Conservation (phyloP, 2,329 filamentous ascomycete species). For the Fusarium temperatum region DNA sequence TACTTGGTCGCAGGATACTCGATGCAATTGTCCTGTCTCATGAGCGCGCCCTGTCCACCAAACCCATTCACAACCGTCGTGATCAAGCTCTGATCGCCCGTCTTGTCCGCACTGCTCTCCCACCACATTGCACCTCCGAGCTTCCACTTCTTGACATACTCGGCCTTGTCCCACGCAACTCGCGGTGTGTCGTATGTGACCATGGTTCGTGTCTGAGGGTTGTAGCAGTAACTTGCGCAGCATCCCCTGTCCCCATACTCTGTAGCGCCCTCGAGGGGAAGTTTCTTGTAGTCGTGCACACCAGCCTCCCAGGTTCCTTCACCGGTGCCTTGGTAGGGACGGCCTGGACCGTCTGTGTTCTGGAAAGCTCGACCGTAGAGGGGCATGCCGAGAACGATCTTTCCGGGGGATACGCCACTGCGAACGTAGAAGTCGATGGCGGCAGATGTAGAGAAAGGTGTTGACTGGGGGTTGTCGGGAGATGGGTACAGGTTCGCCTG, state of each 20-base stretch:
- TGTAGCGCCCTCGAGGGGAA: constrained; percentile 74
- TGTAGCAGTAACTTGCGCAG: constrained; percentile 81
- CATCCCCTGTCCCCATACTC: constrained; percentile 71
- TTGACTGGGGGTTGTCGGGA: constrained; percentile 64
- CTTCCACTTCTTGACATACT: constrained; percentile 71
- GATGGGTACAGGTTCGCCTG: constrained; percentile 80
- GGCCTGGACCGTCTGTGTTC: constrained; percentile 78
- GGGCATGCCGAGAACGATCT: constrained; percentile 91
- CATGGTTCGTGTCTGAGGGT: constrained; percentile 69
- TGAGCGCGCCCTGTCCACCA: constrained; percentile 61
- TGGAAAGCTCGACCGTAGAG: constrained; percentile 89
- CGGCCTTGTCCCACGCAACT: constrained; percentile 74
- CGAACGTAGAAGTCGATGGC: constrained; percentile 77
- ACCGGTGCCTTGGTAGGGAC: constrained; percentile 75
- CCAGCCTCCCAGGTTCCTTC: constrained; percentile 86
- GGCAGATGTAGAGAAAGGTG: constrained; percentile 78
- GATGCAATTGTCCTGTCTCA: constrained; percentile 66
- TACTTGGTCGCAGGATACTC: constrained; percentile 74
- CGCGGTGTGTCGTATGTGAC: constrained; percentile 81
- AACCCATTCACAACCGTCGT: constrained; percentile 67
- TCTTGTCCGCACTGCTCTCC: constrained; percentile 84
- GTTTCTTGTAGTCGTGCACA: constrained; percentile 87
- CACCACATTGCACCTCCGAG: constrained; percentile 98
- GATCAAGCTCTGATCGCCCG: constrained; percentile 73
- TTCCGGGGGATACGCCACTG: constrained; percentile 70